phyloP scores from a whole-genome alignment of 805 yeast genomes.

The Ogataea siamensis region DNA sequence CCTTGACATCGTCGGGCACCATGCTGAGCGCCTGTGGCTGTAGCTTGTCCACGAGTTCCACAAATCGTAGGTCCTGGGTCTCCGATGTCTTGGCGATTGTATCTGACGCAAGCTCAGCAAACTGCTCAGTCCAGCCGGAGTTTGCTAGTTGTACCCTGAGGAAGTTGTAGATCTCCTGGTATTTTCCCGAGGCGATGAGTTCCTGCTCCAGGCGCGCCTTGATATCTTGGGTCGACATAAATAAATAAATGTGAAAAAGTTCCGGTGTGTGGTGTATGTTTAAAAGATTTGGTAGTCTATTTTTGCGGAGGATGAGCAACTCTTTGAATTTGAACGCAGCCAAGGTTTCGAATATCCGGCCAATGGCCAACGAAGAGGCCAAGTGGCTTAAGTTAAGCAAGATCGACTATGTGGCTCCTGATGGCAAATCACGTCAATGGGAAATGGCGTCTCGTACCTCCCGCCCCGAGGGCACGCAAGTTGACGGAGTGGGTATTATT shows the following conservation, averaged over 20 bases:
- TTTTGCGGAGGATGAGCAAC: conserved; percentile 11
- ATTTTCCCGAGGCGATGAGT: conserved; percentile 74
- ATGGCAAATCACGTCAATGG: conserved; percentile 74
- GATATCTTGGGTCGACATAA: conserved; percentile 30
- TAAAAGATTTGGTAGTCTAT: conserved; percentile 6
- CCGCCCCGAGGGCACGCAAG: conserved; percentile 54
- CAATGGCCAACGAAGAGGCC: conserved; percentile 43
- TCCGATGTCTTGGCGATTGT: conserved; percentile 35
- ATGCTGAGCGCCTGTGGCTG: conserved; percentile 65
- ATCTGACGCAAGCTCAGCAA: conserved; percentile 53
- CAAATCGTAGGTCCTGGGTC: conserved; percentile 42
- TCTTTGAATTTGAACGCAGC: conserved; percentile 26
- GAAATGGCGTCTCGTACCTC: conserved; percentile 86
- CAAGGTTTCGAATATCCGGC: conserved; percentile 30
- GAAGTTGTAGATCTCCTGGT: conserved; percentile 66
- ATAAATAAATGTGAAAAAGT: conserved; percentile 6
- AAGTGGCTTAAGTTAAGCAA: conserved; percentile 68
- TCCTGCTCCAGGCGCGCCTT: conserved; percentile 66
- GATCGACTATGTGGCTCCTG: conserved; percentile 69
- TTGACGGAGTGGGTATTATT: conserved; percentile 90
- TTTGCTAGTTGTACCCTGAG: conserved; percentile 65
- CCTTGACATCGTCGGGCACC: conserved; percentile 67
- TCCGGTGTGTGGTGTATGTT: conserved; percentile 12
- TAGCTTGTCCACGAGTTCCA: conserved; percentile 47
- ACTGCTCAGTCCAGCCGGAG: conserved; percentile 84